Base-by-base conservation (phyloP, 2,329 filamentous ascomycete genomes). In the Aspergillus hortae region DNA sequence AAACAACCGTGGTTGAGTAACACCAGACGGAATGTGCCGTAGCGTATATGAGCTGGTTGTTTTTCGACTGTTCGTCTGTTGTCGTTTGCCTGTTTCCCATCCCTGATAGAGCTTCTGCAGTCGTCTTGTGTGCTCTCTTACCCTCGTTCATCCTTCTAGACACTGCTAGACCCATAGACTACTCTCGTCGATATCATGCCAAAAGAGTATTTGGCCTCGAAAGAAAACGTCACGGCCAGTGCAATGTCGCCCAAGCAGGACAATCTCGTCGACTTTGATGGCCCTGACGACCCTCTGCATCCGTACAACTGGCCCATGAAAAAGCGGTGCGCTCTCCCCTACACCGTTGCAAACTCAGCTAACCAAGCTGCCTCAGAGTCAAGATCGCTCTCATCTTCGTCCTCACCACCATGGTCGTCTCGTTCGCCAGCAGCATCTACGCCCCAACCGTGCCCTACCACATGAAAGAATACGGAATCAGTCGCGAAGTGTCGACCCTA, bases 341-440 rank as follows among this genome's bases (percentile, higher is more conserved):
- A 6, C 19, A 23, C 25, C 23, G 14, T 21, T 6, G 23, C 5
- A 23, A 23, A 5, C 23, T 5, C 5, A 6, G 23, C 23, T 23
- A 6, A 23, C 23, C 4, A 23, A 1, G 4, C 23, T 6, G 5
- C 23, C 23, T 23, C 42, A 60, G 57, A 36, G 36, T 51, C n/a
- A 56, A 49, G n/a, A 55, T 49, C 12, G 48, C 45, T 4, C 42
- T 41, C 21, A 35, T 57, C 4, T 38, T 60, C 2, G 53, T 52
- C 30, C n/a, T 61, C 17, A 51, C 53, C 7, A 63, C 58, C 2
- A 61, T 61, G 59, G 44, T 60, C 7, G 59, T 58, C 10, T 53
- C 59, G 0, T 54, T 62, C 17, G 56, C 58, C 10, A 63, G 60
- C 25, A 60, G 58, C 32, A 60, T 63, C 19, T 63, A 60, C 41